Evolutionary conservation across 805 yeast species (phyloP).

Genomic region (Candida awuae): DNA sequence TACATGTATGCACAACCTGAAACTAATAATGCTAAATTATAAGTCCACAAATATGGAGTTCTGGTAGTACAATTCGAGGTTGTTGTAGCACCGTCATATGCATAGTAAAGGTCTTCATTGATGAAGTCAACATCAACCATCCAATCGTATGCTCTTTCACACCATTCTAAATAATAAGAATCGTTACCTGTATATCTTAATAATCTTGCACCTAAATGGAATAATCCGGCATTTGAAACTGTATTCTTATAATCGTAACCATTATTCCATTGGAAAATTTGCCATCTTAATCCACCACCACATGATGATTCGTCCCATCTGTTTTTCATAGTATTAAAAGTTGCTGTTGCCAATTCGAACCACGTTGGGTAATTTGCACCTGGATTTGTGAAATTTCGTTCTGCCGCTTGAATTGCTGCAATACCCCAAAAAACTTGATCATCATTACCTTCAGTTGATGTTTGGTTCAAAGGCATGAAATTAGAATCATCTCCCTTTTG

Average conservation of each 20-base stretch:
- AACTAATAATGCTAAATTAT: conserved; percentile 73
- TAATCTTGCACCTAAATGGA: conserved; percentile 79
- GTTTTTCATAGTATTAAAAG: conserved; percentile 79
- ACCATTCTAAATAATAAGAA: conserved; percentile 60
- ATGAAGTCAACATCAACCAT: conserved; percentile 46
- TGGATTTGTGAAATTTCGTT: conserved; percentile 73
- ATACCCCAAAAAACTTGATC: conserved; percentile 98
- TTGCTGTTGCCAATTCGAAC: conserved; percentile 81
- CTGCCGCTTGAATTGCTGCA: conserved; percentile 88
- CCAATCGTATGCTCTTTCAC: conserved; percentile 78
- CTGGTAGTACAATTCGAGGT: conserved; percentile 54
- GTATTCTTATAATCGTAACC: conserved; percentile 93
- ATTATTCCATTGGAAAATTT: conserved; percentile 86
- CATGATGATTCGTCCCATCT: conserved; percentile 78
- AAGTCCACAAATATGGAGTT: conserved; percentile 68
- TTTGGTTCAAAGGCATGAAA: conserved; percentile 81
- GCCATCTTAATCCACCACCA: conserved; percentile 94
- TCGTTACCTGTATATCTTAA: conserved; percentile 75
- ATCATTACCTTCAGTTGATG: conserved; percentile 93
- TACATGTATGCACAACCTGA: conserved; percentile 77
- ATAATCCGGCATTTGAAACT: conserved; percentile 83
- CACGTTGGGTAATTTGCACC: conserved; percentile 56
- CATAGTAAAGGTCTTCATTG: conserved; percentile 35
- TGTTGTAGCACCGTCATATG: conserved; percentile 63
- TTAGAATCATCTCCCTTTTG: conserved; percentile 71